phyloP scores from a whole-genome alignment of 2,329 filamentous ascomycete species.

The Fusarium austroafricanum region DNA sequence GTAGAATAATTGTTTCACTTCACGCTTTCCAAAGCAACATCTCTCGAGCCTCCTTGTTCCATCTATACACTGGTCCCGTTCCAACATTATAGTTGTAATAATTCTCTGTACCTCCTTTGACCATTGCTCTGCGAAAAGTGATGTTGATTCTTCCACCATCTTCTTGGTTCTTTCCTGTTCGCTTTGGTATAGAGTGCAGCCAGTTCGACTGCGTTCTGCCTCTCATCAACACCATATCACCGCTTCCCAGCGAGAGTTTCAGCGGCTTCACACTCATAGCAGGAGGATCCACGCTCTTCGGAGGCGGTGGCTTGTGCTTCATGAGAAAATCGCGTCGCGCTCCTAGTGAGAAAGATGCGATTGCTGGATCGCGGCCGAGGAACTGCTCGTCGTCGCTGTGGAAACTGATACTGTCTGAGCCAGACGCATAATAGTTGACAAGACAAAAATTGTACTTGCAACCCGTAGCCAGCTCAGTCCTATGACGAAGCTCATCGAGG shows the following conservation, averaged over 20 bases:
- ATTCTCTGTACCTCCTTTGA: slow-evolving; percentile 80
- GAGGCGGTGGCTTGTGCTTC: slow-evolving; percentile 76
- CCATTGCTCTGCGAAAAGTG: slow-evolving; percentile 78
- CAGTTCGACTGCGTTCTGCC: slow-evolving; percentile 80
- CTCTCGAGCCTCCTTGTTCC: slow-evolving; percentile 68
- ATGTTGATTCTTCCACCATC: slow-evolving; percentile 79
- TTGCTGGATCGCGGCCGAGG: slow-evolving; percentile 74
- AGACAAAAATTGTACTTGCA: slow-evolving; percentile 81
- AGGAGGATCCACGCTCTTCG: slow-evolving; percentile 49
- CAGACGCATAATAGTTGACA: slow-evolving; percentile 85
- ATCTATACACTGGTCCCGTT: slow-evolving; percentile 73
- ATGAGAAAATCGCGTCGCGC: slow-evolving; percentile 79
- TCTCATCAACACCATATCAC: slow-evolving; percentile 84
- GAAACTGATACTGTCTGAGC: slow-evolving; percentile 80
- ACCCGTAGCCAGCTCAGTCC: slow-evolving; percentile 74
- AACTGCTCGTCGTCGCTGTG: slow-evolving; percentile 86
- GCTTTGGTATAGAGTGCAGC: slow-evolving; percentile 82
- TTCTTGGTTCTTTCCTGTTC: slow-evolving; percentile 71
- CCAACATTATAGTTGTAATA: slow-evolving; percentile 89
- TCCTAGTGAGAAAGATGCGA: slow-evolving; percentile 80
- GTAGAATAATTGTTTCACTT: slow-evolving; percentile 36
- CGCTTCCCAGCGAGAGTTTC: slow-evolving; percentile 68
- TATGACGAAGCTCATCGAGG: slow-evolving; percentile 70
- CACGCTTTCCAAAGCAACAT: slow-evolving; percentile 56
- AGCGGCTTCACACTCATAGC: slow-evolving; percentile 52